Conservation (phyloP, 768 basidiomycete species). For the Leccinum sublutescens region DNA sequence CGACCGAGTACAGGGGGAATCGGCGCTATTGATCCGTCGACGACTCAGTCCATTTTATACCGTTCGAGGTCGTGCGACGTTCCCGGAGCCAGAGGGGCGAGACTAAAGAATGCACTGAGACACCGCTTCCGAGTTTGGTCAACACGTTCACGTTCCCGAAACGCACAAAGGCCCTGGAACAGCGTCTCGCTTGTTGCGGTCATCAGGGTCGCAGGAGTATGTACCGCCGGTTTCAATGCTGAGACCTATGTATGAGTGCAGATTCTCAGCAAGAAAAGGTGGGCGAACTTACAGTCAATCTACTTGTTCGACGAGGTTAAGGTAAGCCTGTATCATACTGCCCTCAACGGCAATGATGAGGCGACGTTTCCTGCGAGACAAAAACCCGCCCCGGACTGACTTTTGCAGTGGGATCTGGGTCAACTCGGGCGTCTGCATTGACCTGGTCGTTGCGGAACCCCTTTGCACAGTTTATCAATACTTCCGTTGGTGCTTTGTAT, state of each 20-base stretch:
- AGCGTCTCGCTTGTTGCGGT: no score
- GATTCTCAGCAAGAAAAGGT: neutral
- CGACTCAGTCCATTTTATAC: slow-evolving; percentile 6
- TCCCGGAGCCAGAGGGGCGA: neutral
- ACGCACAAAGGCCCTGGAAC: neutral
- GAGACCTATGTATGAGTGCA: no score
- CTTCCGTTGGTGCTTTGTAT: slow-evolving; percentile 63
- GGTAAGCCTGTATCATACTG: slow-evolving; percentile 47
- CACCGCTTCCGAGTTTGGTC: neutral
- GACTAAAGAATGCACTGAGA: neutral
- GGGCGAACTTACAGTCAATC: slow-evolving; percentile 57
- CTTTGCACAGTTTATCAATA: slow-evolving; percentile 40
- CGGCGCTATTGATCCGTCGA: neutral
- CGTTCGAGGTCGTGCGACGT: neutral
- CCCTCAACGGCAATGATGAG: neutral
- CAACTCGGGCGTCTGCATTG: slow-evolving; percentile 42
- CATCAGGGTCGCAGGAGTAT: no score
- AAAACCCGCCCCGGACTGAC: slow-evolving; percentile 35
- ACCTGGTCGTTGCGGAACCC: slow-evolving; percentile 26
- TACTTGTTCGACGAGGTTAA: slow-evolving; percentile 71
- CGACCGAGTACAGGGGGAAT: neutral
- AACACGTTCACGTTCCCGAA: neutral
- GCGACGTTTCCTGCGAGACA: neutral
- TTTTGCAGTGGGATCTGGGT: slow-evolving; percentile 67
- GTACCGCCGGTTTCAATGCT: no score